Evolutionary conservation across 176 grass and related monocot genomes (phyloP).

Genomic region (Musa itinerans): DNA sequence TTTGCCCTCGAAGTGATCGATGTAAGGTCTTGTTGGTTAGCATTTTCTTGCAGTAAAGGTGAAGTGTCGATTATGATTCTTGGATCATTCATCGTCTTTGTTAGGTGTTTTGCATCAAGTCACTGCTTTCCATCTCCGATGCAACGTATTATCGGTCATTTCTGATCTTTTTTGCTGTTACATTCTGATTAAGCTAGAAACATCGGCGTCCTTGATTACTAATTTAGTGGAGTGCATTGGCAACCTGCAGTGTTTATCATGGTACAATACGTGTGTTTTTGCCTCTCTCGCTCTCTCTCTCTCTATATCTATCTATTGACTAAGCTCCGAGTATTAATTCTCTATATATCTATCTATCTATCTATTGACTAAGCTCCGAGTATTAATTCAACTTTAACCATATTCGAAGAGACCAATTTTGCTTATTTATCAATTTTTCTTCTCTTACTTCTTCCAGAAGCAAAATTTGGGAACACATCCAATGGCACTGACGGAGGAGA

Average conservation of each 20-base stretch:
- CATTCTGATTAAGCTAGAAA: background rate
- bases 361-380: background rate
- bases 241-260: background rate
- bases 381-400: background rate
- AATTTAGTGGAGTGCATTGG: background rate
- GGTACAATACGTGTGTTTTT: background rate
- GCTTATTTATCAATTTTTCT: background rate
- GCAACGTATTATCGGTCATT: too few species aligned
- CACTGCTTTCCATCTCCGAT: background rate
- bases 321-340: background rate
- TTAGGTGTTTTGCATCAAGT: background rate
- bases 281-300: background rate
- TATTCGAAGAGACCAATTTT: background rate
- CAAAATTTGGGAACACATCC: background rate
- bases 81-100: background rate
- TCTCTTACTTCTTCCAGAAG: background rate
- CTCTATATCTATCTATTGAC: background rate
- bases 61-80: background rate
- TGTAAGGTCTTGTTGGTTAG: background rate
- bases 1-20: background rate
- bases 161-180: background rate
- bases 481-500: conserved; percentile 18
- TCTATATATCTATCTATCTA: background rate
- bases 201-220: background rate
- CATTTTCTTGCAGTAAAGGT: background rate